Evolutionary conservation across 2,329 filamentous ascomycete genomes (phyloP).

Genomic region (Diatrype stigma): DNA sequence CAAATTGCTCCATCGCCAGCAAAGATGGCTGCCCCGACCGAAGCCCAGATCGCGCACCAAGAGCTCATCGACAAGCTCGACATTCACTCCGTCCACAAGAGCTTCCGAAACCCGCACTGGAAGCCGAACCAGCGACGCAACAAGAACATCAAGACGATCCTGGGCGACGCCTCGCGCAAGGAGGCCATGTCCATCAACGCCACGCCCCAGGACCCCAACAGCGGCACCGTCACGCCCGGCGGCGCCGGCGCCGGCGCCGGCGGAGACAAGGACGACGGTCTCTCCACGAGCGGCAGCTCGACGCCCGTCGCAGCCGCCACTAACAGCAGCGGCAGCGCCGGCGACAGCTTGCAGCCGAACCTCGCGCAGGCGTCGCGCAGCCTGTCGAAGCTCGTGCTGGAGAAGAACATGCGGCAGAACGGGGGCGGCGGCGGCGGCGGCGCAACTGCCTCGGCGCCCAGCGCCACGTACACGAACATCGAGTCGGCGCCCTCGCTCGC

Average conservation of each 20-base stretch:
- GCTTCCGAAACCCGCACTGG: conserved; percentile 88
- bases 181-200: conserved; percentile 78
- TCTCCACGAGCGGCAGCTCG: conserved; percentile 55
- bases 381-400: conserved; percentile 80
- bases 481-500: conserved; percentile 87
- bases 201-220: conserved; percentile 70
- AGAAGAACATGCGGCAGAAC: conserved; percentile 63
- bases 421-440: conserved; percentile 28
- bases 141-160: conserved; percentile 97
- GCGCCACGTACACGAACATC: conserved; percentile 91
- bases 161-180: conserved; percentile 81
- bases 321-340: conserved; percentile 20
- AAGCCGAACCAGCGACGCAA: conserved; percentile 92
- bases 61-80: conserved; percentile 87
- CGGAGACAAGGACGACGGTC: conserved; percentile 42
- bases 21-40: conserved; percentile 60
- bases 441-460: conserved; percentile 53
- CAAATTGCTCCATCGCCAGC: conserved; percentile 40
- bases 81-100: conserved; percentile 79
- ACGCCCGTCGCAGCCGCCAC: conserved; percentile 43
- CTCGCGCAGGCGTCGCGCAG: conserved; percentile 86
- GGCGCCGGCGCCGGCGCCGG: conserved; percentile 37
- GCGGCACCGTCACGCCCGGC: conserved; percentile 69
- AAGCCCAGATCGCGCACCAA: conserved; percentile 76
- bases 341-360: conserved; percentile 52